Conservation (phyloP, 805 yeast genomes). For the Saccharomycopsis schoenii region DNA sequence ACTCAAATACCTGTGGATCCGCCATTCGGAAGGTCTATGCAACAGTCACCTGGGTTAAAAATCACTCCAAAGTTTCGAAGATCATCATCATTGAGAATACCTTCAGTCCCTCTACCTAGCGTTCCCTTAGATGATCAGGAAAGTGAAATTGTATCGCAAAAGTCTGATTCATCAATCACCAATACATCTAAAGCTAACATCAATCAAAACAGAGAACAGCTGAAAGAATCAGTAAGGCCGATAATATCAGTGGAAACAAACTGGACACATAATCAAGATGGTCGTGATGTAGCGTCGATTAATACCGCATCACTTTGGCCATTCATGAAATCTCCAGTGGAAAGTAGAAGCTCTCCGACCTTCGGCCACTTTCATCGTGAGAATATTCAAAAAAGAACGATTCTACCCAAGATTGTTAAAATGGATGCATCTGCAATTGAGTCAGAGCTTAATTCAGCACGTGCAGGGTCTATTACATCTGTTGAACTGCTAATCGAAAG, state of each 20-base stretch:
- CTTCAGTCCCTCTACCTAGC: neutral
- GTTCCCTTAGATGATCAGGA: neutral
- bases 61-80: neutral
- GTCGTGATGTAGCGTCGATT: neutral
- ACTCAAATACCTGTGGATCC: neutral
- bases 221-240: neutral
- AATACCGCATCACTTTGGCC: neutral
- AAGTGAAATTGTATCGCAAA: neutral
- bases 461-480: neutral
- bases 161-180: neutral
- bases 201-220: neutral
- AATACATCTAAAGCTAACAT: neutral
- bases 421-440: neutral
- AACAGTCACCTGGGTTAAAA: neutral
- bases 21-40: neutral
- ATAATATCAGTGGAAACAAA: neutral
- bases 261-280: neutral
- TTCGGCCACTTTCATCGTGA: neutral
- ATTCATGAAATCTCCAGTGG: neutral
- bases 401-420: neutral
- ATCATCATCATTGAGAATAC: neutral
- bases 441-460: neutral
- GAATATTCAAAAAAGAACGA: neutral
- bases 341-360: neutral
- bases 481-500: neutral